Evolutionary conservation across 83 land plant species (phyloP).

Genomic region (Thuja plicata): DNA sequence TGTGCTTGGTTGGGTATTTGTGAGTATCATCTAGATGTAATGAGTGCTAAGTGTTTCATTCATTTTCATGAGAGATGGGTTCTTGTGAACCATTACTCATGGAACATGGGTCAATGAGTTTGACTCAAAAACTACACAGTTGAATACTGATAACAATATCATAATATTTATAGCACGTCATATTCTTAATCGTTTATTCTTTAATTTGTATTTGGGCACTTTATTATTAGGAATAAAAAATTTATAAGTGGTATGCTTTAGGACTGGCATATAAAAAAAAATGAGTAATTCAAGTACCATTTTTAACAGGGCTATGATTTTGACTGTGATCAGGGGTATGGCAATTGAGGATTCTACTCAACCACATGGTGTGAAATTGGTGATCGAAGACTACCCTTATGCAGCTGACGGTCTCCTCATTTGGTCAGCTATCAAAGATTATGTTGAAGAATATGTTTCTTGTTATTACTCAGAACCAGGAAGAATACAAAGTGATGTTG

Average conservation of each 20-base stretch:
- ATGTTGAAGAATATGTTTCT: conserved; percentile 51
- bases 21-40: no score
- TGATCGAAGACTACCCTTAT: conserved; percentile 84
- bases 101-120: no score
- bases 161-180: not conserved
- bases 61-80: no score
- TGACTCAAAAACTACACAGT: no score
- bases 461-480: conserved; percentile 49
- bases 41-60: no score
- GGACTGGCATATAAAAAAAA: not conserved
- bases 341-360: conserved; percentile 73
- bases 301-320: conserved; percentile 9
- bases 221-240: not conserved
- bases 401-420: conserved; percentile 84
- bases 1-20: not conserved
- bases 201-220: not conserved
- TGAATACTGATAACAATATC: no score
- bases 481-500: conserved; percentile 41
- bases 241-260: conserved; percentile 3
- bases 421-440: conserved; percentile 64
- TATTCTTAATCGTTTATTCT: not conserved
- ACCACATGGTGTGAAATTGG: conserved; percentile 64
- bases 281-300: not conserved
- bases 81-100: no score
- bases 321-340: conserved; percentile 61